Evolutionary conservation across 2,329 filamentous ascomycete genomes (phyloP).

Genomic region (Akanthomyces uredinophilus): DNA sequence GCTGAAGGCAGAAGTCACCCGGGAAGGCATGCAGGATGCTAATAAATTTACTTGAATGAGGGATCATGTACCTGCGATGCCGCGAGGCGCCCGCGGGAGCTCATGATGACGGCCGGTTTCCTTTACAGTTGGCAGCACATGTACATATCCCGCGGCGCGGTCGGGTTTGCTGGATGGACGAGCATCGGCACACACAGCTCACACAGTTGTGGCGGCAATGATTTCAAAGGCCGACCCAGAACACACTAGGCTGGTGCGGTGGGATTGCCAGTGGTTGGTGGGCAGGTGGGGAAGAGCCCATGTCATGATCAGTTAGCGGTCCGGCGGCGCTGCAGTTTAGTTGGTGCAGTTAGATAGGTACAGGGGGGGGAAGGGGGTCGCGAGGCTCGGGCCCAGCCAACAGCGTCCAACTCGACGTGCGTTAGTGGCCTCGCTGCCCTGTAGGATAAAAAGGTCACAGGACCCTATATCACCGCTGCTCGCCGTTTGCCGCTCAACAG

Average conservation of each 20-base stretch:
- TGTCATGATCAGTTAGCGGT: neutral
- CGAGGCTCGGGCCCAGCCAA: too few relatives aligned
- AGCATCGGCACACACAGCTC: too few relatives aligned
- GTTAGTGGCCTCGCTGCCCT: too few relatives aligned
- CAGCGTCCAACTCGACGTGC: too few relatives aligned
- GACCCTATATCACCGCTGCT: neutral
- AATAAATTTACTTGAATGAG: too few relatives aligned
- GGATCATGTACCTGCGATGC: neutral
- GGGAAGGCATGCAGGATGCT: constrained; percentile 1
- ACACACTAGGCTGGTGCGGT: neutral
- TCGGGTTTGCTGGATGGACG: too few relatives aligned
- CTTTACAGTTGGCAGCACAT: too few relatives aligned
- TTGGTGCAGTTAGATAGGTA: too few relatives aligned
- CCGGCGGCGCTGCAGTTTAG: neutral
- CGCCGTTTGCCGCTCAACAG: neutral
- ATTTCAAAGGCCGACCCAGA: neutral
- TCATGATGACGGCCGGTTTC: neutral
- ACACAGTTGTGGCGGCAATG: neutral
- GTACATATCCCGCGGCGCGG: too few relatives aligned
- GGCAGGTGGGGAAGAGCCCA: neutral
- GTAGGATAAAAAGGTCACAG: neutral
- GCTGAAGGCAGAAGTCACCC: neutral
- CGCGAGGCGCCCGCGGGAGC: neutral
- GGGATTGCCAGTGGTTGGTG: too few relatives aligned
- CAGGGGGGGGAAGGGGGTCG: too few relatives aligned